Percentiles rank a stretch among this genome's conserved stretches.
Evolutionary conservation across 495 filamentous ascomycete species (phyloP).

Genomic region (Penicillium arizonense): DNA sequence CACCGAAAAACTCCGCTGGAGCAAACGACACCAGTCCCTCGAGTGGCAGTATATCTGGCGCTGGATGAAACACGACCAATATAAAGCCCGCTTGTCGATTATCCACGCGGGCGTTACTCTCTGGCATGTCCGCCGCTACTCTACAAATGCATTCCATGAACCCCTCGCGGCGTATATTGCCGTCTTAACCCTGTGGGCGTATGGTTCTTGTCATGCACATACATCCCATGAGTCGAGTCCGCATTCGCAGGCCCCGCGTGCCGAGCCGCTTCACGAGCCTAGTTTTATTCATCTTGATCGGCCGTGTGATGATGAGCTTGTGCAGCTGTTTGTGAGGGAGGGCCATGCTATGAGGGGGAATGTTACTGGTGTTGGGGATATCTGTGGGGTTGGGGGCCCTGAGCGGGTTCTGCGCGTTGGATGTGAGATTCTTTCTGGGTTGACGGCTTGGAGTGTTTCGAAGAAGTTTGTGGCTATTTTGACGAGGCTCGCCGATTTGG

Average conservation of each 20-base stretch:
- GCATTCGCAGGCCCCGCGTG: neutral
- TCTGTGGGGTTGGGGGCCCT: conserved; percentile 44
- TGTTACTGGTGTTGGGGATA: conserved; percentile 50
- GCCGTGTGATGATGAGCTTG: conserved; percentile 54
- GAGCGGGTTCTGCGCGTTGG: conserved; percentile 40
- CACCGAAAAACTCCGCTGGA: conserved; percentile 30
- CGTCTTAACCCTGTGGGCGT: conserved; percentile 53
- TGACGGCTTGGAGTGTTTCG: conserved; percentile 42
- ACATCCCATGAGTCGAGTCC: conserved; percentile 11
- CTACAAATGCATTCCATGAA: conserved; percentile 50
- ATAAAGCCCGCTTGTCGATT: conserved; percentile 55
- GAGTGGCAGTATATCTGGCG: conserved; percentile 46
- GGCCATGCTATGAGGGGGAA: conserved; percentile 48
- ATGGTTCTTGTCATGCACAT: conserved; percentile 34
- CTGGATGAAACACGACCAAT: conserved; percentile 52
- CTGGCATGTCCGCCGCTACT: conserved; percentile 50
- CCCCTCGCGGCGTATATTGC: conserved; percentile 47
- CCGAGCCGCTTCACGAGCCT: conserved; percentile 16
- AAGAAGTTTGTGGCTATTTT: conserved; percentile 32
- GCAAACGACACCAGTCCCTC: conserved; percentile 30
- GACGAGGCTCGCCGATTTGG: conserved; percentile 12
- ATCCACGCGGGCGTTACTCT: conserved; percentile 51
- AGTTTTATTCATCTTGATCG: conserved; percentile 50
- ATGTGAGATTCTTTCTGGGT: conserved; percentile 35
- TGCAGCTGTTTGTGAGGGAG: conserved; percentile 50